These are phyloP conservation scores for Malus hybrid DNA, from an alignment of 331 rosid species.

Conservation along the genomic window DNA sequence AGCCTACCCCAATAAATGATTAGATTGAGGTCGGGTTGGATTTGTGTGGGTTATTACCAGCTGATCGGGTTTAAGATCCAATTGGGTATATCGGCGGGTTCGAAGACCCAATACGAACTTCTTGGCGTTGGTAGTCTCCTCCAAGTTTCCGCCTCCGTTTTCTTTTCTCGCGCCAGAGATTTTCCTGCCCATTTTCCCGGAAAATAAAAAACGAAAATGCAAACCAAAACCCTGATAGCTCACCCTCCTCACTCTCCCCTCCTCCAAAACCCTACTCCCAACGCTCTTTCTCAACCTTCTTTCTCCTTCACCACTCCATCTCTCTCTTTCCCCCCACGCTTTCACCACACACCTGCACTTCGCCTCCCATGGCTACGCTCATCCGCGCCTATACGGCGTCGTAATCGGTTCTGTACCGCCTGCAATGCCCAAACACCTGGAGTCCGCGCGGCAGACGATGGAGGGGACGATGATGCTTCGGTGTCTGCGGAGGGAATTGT, in stretches of 20 bases:
- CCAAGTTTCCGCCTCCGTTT: neutral
- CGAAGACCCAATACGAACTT: too few relatives aligned
- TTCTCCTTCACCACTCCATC: neutral
- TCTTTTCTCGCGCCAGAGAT: neutral
- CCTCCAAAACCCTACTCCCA: slow-evolving; percentile 21
- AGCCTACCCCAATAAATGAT: too few relatives aligned
- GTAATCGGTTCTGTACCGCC: neutral
- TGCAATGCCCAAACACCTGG: neutral
- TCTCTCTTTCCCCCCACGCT: slow-evolving; percentile 5
- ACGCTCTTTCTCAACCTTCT: slow-evolving; percentile 3
- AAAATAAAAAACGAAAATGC: neutral
- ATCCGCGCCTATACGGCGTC: slow-evolving; percentile 1
- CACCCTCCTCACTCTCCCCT: slow-evolving; percentile 12
- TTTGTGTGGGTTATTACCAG: too few relatives aligned
- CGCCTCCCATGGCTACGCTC: slow-evolving; percentile 9
- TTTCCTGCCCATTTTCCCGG: neutral
- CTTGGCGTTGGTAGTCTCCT: neutral
- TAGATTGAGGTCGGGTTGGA: too few relatives aligned
- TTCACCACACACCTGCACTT: neutral
- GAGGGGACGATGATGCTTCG: neutral
- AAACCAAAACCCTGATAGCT: slow-evolving; percentile 13
- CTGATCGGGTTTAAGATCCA: too few relatives aligned
- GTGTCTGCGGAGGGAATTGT: slow-evolving; percentile 9
- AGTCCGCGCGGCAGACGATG: neutral
- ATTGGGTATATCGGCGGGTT: too few relatives aligned